Evolutionary conservation across 306 rosid species (phyloP), one percentile per base, ranked within the genome.

Genomic region (Quercus parvula): DNA sequence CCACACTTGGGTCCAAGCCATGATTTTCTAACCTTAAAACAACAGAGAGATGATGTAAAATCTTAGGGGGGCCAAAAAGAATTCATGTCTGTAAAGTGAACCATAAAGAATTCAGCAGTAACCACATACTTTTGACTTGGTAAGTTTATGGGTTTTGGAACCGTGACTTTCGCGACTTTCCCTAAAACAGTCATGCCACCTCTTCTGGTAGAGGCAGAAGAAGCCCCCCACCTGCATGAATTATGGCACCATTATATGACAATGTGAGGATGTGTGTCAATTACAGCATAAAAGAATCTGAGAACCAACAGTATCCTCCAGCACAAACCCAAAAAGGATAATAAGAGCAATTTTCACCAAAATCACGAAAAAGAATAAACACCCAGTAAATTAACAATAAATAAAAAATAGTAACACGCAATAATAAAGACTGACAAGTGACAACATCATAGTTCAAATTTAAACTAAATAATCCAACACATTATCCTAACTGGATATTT

Each of bases 121-220:
- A 77, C 41, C 70, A 90, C 51, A 80, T 89, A 96, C 99, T 90
- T 96, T 85, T 93, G 96, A 90, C 97, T 96, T 24, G 98, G 99
- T 72, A 96, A 87, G 85, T 96, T 93, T 56, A 93, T 81, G 71
- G 99, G 99, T 81, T 90, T 96, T 78, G 99, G 99, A 82, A 89
- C 98, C 5, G 90, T 41, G 12, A 41, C 46, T 31, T 31, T 31
- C 35, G 35, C 90, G 75, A 96, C 96, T 87, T 90, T 96, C 83
- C 99, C 99, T 77, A 93, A 84, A 77, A 93, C 96, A 69, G 94
- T 96, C 98, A 93, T 89, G 81, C 92, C 90, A 78, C 97, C 88
- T 85, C 96, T 92, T 87, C 92, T 88, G 88, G 94, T 69, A 70
- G 90, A 91, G 88, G 94, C 72, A 70, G 90, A 91, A 54, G 79